Conservation (phyloP, 768 basidiomycete genomes). For the Gyrodon lividus region DNA sequence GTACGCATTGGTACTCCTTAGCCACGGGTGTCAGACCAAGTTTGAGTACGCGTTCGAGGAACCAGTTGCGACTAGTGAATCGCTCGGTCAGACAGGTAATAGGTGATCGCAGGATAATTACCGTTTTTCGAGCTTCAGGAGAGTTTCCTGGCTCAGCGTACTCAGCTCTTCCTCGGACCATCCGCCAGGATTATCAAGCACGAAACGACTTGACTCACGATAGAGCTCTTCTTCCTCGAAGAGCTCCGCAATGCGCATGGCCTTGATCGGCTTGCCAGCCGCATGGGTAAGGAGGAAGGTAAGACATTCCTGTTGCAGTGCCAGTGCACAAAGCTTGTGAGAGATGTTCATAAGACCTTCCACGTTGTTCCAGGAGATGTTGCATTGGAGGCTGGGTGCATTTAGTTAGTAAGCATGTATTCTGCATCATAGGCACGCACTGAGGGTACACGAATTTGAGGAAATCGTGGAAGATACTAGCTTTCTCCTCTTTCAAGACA, state of each 20-base stretch:
- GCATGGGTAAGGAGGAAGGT: slow-evolving; percentile 90
- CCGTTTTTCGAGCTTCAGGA: slow-evolving; percentile 89
- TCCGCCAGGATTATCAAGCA: slow-evolving; percentile 88
- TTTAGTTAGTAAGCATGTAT: slow-evolving; percentile 2
- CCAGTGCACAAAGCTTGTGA: slow-evolving; percentile 81
- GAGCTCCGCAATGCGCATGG: slow-evolving; percentile 87
- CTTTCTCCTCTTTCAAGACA: slow-evolving; percentile 87
- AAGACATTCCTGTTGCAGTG: slow-evolving; percentile 79
- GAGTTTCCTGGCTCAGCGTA: slow-evolving; percentile 78
- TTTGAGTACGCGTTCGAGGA: slow-evolving; percentile 91
- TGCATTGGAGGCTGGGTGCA: slow-evolving; percentile 70
- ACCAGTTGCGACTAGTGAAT: slow-evolving; percentile 78
- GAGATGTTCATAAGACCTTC: slow-evolving; percentile 89
- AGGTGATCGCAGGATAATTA: slow-evolving; percentile 24
- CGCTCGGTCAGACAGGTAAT: neutral
- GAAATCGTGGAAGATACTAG: slow-evolving; percentile 89
- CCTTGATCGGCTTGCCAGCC: slow-evolving; percentile 89
- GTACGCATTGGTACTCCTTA: slow-evolving; percentile 94
- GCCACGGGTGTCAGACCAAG: slow-evolving; percentile 81
- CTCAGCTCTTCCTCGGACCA: slow-evolving; percentile 79
- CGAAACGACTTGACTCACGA: slow-evolving; percentile 87
- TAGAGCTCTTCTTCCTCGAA: slow-evolving; percentile 90
- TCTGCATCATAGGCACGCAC: slow-evolving; percentile 42
- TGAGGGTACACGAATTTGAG: slow-evolving; percentile 92
- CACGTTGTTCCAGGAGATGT: slow-evolving; percentile 94